Evolutionary conservation across 2,329 filamentous ascomycete genomes (phyloP), one percentile per base, ranked within the genome.

Genomic region (Penicillium fuscoglaucum): DNA sequence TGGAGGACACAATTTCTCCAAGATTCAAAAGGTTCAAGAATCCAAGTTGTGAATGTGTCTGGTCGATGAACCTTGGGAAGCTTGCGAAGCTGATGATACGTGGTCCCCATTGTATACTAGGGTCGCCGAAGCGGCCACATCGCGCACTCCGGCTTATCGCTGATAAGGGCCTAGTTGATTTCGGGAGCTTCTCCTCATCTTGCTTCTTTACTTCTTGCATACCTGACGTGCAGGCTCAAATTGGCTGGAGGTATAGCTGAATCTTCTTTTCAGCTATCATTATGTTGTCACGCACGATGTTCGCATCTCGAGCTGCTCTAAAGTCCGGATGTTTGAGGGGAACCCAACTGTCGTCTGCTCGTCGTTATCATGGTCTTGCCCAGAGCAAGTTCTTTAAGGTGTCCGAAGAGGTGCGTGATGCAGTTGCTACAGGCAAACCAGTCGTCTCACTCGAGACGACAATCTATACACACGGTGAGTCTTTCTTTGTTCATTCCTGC

Each of bases 371-470:
- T 61, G 67, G 62, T 21, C 65, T 74, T 24, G 64, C 67, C 10
- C 69, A 71, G 56, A 76, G 68, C 76, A 74, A 76, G 70, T 76
- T 91, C 60, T 82, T 96, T 57, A 83, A 82, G 53, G 81, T 96
- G 43, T 93, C 91, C 1, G 88, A 93, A 51, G 93, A 98, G 75
- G 88, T 99, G 13, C 80, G 82, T 52, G 86, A 91, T 71, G 93
- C 93, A 40, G 75, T 97, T 48, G 81, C 85, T 43, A 84, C 85
- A 13, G 87, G 87, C 57, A 87, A 86, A 68, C 93, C 95, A 0
- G 88, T 99, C 4, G 93, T 99, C 12, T 95, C 93, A 17, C 83
- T 99, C 5, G 95, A 99, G 76, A 92, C 91, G 2, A 96, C 95
- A 5, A 98, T 99, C 67, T 98, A 99, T 76, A 99, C 95, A 1